Evolutionary conservation across 2,329 filamentous ascomycete genomes (phyloP), one percentile per base, ranked within the genome.

Genomic region (Cadophora sp.): DNA sequence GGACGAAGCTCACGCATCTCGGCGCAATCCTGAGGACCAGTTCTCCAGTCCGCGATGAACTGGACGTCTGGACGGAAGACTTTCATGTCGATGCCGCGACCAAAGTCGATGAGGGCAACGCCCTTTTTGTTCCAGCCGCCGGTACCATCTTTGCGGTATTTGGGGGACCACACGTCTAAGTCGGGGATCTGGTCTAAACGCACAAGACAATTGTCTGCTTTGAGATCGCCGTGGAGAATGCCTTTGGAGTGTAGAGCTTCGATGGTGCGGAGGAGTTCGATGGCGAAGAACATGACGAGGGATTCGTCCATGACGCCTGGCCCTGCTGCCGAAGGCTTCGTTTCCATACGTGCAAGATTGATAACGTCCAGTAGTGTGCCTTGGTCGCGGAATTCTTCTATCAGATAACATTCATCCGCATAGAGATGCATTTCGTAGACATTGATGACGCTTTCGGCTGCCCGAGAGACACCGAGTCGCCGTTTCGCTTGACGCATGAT

Each of bases 41-140:
- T 94, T 79, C 96, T 92, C 96, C 96, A 99, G 81, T 99, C 96
- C 0, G 95, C 96, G 68, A 98, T 89, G 83, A 99, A 99, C 73
- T 91, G 90, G 12, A 95, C 93, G 51, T 90, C 87, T 0, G 90
- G 85, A 3, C 81, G 80, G 82, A 98, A 99, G 3, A 88, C 89
- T 67, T 88, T 89, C 92, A 97, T 97, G 81, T 99, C 96, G 78
- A 99, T 97, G 61, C 89, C 93, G 1, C 96, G 90, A 0, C 96
- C 96, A 77, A 99, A 97, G 80, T 99, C 96, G 75, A 99, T 98
- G 24, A 99, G 86, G 0, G 89, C 87, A 26, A 99, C 79, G 14
- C 96, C 96, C 72, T 95, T 93, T 26, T 85, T 84, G 1, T 84
- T 82, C 96, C 96, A 99, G 43, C 94, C 93, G 56, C 88, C 87